Conservation (phyloP, 2,329 filamentous ascomycete species). For the Aspergillus sp. region DNA sequence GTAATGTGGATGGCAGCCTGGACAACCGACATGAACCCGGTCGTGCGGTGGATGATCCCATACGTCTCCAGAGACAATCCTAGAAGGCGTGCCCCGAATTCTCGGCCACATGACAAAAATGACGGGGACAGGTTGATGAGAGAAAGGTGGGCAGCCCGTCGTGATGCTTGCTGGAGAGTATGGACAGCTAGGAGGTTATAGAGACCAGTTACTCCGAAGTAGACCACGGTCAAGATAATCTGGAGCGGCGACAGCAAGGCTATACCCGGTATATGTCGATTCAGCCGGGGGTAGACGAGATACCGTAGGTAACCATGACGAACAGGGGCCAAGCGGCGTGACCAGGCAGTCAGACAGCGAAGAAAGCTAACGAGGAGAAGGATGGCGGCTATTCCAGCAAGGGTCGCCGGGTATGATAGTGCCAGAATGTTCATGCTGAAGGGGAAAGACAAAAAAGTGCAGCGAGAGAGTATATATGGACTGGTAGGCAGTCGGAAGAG, state of each 20-base stretch:
- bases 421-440: neutral
- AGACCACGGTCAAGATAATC: neutral
- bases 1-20: constrained; percentile 2
- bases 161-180: neutral
- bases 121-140: neutral
- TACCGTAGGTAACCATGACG: neutral
- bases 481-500: neutral
- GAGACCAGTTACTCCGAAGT: neutral
- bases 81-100: neutral
- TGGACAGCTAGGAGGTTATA: neutral
- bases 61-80: constrained; percentile 1
- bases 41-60: neutral
- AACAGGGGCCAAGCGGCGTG: neutral
- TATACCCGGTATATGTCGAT: neutral
- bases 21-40: neutral
- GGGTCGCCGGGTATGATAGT: neutral
- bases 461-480: neutral
- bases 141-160: constrained; percentile 1
- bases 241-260: neutral
- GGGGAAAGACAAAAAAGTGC: neutral
- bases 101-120: neutral
- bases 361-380: neutral
- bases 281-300: neutral
- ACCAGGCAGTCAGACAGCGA: neutral
- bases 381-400: neutral